Evolutionary conservation across 805 yeast genomes (phyloP), one percentile per base, ranked within the genome.

Genomic region (Yarrowia sp.): DNA sequence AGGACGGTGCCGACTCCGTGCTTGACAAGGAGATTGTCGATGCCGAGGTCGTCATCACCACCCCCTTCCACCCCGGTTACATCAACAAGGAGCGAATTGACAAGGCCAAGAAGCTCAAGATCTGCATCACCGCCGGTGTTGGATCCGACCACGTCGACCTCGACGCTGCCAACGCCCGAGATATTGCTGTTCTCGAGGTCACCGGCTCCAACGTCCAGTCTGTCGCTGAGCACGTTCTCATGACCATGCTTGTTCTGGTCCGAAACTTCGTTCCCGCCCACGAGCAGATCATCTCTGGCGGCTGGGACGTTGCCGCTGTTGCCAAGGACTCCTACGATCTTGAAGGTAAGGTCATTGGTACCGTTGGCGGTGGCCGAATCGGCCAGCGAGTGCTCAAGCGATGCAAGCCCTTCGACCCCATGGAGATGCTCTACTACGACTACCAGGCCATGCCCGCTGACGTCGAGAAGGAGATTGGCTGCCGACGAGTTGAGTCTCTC

Each of bases 391-490:
- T 47, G 36, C 52, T 47, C 52, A 47, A 47, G 38, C 52, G 52
- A 47, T 8, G 12, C 52, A n/a, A 15, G 19, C 52, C 52, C 19
- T 47, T 47, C 34, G 19, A 47, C 52, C 52, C 52, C 52, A 47
- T 30, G 52, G 52, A 47, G 52, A 47, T 47, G 52, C 52, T 47
- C 52, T 47, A 47, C 52, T 47, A 47, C 52, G 52, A 47, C 52
- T 47, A 47, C 52, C 52, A 47, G 52, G 20, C 20, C 13, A 24
- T 47, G 38, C 38, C 52, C 12, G 52, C 36, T 30, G 52, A 47
- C 8, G 38, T 30, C 38, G 52, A 47, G 52, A 47, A 47, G 52
- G 52, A 47, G 52, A 8, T 47, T 15, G 38, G 38, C 52, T 24
- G 36, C 33, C 52, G 52, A 47, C 36, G 52, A 47, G 52, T 47